These are phyloP conservation scores for Annulohypoxylon bovei DNA, from an alignment of 495 filamentous ascomycete genomes.

Conservation along the genomic window DNA sequence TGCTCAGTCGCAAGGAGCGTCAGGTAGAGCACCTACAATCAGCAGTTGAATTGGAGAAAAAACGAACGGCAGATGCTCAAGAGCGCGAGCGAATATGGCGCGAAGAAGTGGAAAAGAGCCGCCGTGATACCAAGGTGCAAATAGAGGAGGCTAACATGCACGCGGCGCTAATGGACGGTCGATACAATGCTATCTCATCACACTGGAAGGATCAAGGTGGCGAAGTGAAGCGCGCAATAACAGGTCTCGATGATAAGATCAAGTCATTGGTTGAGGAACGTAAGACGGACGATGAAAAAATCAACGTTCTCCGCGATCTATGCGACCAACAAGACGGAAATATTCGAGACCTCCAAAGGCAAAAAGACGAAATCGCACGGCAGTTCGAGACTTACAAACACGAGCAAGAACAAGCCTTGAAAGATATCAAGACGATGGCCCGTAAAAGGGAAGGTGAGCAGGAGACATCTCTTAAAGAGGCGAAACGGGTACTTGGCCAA, in stretches of 20 bases:
- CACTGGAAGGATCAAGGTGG: conserved; percentile 73
- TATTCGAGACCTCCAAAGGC: conserved; percentile 64
- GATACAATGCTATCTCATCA: conserved; percentile 76
- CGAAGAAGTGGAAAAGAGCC: conserved; percentile 69
- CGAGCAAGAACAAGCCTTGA: conserved; percentile 68
- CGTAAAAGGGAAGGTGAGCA: conserved; percentile 63
- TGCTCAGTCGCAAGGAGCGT: conserved; percentile 79
- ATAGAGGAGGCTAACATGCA: conserved; percentile 70
- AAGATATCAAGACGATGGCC: conserved; percentile 65
- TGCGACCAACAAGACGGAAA: conserved; percentile 76
- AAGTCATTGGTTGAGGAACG: conserved; percentile 59
- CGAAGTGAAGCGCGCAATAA: conserved; percentile 62
- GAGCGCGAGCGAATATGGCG: conserved; percentile 71
- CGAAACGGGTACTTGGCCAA: conserved; percentile 70
- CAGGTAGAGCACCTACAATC: conserved; percentile 79
- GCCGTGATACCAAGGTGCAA: conserved; percentile 67
- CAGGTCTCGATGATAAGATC: conserved; percentile 65
- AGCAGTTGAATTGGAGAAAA: conserved; percentile 72
- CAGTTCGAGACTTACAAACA: conserved; percentile 71
- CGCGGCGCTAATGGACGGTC: conserved; percentile 62
- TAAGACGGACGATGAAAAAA: conserved; percentile 66
- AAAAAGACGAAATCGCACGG: conserved; percentile 67
- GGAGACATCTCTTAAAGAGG: conserved; percentile 64
- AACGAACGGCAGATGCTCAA: conserved; percentile 64
- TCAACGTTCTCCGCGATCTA: conserved; percentile 65